Evolutionary conservation across 208 protist genomes (phyloP), one percentile per base, ranked within the genome.

Genomic region (Acanthamoeba castellanii): DNA sequence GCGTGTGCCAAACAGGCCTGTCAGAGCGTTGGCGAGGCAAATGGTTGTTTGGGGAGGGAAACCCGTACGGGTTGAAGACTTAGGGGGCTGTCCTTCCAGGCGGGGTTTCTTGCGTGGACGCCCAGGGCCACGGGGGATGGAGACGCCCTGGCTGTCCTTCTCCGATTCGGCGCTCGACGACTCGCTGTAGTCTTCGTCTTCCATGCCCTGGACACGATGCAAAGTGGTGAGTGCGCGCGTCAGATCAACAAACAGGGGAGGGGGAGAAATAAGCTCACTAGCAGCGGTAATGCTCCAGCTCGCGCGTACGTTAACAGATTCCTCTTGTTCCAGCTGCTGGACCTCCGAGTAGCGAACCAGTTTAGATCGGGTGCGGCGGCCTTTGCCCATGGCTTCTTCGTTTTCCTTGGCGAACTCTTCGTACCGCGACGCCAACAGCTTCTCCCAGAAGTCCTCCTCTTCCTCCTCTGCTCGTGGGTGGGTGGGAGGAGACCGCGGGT

Each of bases 361-460:
- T 30, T 85, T 94, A 16, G 70, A 94, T 30, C 91, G 66, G 5
- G 91, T 94, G 7, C 91, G 45, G 30, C 72, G 64, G 74, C 91
- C 91, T 64, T 94, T 94, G 70, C 91, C 91, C 91, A 94, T 85
- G 18, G 45, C 70, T 22, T 81, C 91, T 30, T 94, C 74, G 42
- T 59, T 52, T 37, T 93, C 88, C n/a, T 72, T 81, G 42, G 88
- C 25, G 20, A 42, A 81, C 27, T 94, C 72, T 94, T 70, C 72
- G 32, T 94, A 94, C 9, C 91, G 66, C 18, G 64, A 81, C 18
- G 45, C 74, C 37, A 94, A 37, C n/a, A 94, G 42, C 70, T 94
- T 94, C 52, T 94, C 57, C 91, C 91, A 94, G n/a, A 85, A 94
- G 55, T 92, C 59, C 27, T 92, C 59, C 9, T 92, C 87, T 13